Evolutionary conservation across 2,329 filamentous ascomycete genomes (phyloP).

Genomic region (Exserohilum rostratum): DNA sequence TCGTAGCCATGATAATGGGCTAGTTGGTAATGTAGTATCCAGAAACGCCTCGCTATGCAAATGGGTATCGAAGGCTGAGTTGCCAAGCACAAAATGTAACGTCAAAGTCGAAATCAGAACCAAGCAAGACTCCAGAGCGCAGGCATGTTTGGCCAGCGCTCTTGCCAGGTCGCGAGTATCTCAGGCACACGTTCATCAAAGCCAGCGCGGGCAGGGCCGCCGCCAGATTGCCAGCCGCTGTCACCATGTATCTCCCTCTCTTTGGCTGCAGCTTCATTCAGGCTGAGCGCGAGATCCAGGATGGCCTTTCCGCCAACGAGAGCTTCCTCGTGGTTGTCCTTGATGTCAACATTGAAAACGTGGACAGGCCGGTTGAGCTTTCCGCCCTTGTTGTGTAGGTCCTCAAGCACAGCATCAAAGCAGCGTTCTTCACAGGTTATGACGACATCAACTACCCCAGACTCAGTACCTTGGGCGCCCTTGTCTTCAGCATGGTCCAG

Average conservation of each 20-base stretch:
- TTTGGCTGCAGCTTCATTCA: conserved; percentile 80
- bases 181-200: conserved; percentile 96
- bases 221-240: conserved; percentile 69
- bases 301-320: conserved; percentile 89
- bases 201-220: conserved; percentile 65
- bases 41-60: conserved; percentile 33
- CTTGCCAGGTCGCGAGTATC: conserved; percentile 90
- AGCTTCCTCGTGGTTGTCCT: conserved; percentile 97
- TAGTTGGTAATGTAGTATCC: not conserved
- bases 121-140: conserved; percentile 94
- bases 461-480: conserved; percentile 81
- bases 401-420: conserved; percentile 97
- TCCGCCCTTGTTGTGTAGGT: conserved; percentile 82
- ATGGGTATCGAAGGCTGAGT: conserved; percentile 28
- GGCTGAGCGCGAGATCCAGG: conserved; percentile 81
- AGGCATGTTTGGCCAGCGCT: conserved; percentile 88
- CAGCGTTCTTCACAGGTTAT: conserved; percentile 98
- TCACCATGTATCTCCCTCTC: conserved; percentile 73
- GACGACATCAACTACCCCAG: conserved; percentile 88
- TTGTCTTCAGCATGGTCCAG: conserved; percentile 73
- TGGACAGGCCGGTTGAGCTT: conserved; percentile 92
- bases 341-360: conserved; percentile 98
- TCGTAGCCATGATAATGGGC: not conserved
- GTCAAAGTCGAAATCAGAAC: conserved; percentile 63
- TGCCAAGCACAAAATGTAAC: conserved; percentile 7